Base-by-base conservation (phyloP, 2,329 filamentous ascomycete genomes). In the Periglandula ipomoeae region DNA sequence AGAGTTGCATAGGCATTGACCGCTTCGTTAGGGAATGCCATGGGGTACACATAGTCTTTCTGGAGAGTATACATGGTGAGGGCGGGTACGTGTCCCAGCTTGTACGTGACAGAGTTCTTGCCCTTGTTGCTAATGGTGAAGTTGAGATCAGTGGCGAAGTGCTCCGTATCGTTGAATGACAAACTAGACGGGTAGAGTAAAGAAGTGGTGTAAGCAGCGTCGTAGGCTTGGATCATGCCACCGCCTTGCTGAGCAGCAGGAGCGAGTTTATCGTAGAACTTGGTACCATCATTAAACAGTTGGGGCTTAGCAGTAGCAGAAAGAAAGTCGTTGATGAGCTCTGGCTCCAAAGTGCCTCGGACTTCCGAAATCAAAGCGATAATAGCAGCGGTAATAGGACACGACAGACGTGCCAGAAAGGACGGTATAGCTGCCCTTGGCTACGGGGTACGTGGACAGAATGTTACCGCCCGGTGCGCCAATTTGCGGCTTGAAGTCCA, bases 141-240 rank as follows among this genome's bases (percentile, higher is more conserved):
- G 53, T 72, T 71, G 39, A 72, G 65, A 2, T 65, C 66, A 10
- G 67, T 61, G 41, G 61, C 60, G 52, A 81, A 74, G 66, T 83
- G 60, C 53, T 78, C 75, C 0, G 79, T 81, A 59, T 85, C 81
- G 59, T 84, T 84, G 65, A 84, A 82, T 3, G 76, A 72, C 13
- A 85, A 63, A 59, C 73, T 78, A n/a, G 75, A 75, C 9, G 70
- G 72, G 55, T 72, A 74, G 17, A 84, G 65, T 11, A 77, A 57
- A 2, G 74, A 73, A 2, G 70, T 76, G 15, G 74, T 66, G 54
- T 75, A 71, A 5, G 79, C 76, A 3, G 79, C 77, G 49, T 81
- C 75, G 53, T 75, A 75, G 4, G 78, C 80, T 55, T 81, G 76
- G 44, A 84, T 65, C 11, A 83, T 65, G 32, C 81, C 81, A 24